Evolutionary conservation across 129 eudicot genomes (phyloP).

Genomic region (sunflower (Helianthus annuus)): DNA sequence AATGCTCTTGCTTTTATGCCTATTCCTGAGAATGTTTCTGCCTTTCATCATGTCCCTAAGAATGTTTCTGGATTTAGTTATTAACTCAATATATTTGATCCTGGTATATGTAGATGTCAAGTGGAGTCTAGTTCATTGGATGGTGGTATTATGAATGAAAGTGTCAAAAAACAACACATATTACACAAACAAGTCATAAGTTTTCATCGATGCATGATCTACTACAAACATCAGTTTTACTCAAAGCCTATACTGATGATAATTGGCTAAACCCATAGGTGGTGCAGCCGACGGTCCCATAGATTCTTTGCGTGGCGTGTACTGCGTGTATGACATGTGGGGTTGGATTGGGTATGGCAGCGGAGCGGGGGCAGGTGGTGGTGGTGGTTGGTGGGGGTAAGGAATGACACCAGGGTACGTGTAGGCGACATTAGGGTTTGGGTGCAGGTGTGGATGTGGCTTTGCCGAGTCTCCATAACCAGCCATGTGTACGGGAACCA

Average conservation of each 20-base stretch:
- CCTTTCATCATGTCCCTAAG: too few species aligned
- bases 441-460: constrained; percentile 16
- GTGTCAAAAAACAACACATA: too few species aligned
- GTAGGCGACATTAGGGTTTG: constrained; percentile 34
- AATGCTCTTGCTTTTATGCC: too few species aligned
- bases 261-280: constrained; percentile 34
- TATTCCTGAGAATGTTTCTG: too few species aligned
- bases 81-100: too few species aligned
- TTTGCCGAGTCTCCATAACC: constrained; percentile 39
- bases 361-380: constrained; percentile 34
- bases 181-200: too few species aligned
- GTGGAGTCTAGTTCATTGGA: too few species aligned
- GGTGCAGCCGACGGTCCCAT: constrained; percentile 29
- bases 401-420: constrained; percentile 34
- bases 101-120: too few species aligned
- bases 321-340: constrained; percentile 47
- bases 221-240: too few species aligned
- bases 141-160: too few species aligned
- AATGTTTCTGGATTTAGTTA: too few species aligned
- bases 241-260: constrained; percentile 45
- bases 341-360: constrained; percentile 45
- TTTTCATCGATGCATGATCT: too few species aligned
- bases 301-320: constrained; percentile 37
- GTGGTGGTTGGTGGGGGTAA: constrained; percentile 50
- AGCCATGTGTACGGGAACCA: constrained; percentile 44